phyloP scores from a whole-genome alignment of 208 protist genomes.

The Trypanosoma congolense region DNA sequence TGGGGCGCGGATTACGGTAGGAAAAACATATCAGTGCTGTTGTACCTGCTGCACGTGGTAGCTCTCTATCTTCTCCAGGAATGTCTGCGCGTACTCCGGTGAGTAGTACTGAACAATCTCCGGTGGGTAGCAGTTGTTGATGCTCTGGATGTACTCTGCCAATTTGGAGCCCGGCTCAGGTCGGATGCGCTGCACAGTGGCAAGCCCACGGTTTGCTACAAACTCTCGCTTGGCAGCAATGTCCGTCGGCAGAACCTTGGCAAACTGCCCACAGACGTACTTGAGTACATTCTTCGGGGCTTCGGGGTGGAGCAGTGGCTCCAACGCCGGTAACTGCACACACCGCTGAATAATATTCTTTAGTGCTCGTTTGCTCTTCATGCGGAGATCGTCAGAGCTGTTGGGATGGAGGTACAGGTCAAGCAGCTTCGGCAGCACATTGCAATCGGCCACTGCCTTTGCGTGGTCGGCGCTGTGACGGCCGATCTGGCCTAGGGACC shows the following conservation, averaged over 20 bases:
- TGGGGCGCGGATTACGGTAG: too few species aligned
- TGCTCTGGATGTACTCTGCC: constrained; percentile 93
- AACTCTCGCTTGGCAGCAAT: constrained; percentile 95
- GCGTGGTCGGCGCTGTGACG: constrained; percentile 97
- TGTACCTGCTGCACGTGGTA: constrained; percentile 87
- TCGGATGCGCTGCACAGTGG: constrained; percentile 94
- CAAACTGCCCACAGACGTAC: constrained; percentile 97
- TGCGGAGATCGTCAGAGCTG: constrained; percentile 92
- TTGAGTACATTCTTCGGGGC: constrained; percentile 95
- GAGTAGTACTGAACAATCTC: constrained; percentile 98
- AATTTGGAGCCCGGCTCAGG: constrained; percentile 94
- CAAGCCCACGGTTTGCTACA: constrained; percentile 91
- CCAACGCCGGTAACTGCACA: constrained; percentile 92
- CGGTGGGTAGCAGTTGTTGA: constrained; percentile 97
- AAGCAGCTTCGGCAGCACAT: constrained; percentile 93
- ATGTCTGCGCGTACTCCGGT: constrained; percentile 93
- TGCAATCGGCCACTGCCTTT: constrained; percentile 93
- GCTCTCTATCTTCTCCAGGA: constrained; percentile 95
- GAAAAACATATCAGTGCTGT: constrained; percentile 74
- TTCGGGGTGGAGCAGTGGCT: constrained; percentile 94
- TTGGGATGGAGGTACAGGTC: constrained; percentile 87
- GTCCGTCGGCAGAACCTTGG: constrained; percentile 97
- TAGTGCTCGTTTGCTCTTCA: constrained; percentile 94
- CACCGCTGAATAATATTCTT: constrained; percentile 97
- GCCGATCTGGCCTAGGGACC: constrained; percentile 94